Evolutionary conservation across 2,329 filamentous ascomycete genomes (phyloP).

Genomic region (Pseudopithomyces maydicus): DNA sequence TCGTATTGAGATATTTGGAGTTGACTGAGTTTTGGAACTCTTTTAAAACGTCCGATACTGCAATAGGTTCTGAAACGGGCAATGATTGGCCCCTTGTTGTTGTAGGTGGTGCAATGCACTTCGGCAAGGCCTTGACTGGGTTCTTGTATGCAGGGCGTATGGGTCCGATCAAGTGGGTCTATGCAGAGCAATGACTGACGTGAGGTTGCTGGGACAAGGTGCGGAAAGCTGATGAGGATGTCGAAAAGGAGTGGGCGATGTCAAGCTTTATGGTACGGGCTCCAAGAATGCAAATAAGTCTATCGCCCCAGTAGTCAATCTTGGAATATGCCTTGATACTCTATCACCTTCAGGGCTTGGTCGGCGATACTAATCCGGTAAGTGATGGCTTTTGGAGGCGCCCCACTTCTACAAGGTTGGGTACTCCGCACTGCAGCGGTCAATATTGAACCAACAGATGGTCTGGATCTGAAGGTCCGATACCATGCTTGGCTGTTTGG

Average conservation of each 20-base stretch:
- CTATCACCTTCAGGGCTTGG: neutral
- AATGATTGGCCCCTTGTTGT: neutral
- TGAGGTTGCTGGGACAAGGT: neutral
- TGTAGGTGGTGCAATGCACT: too few species aligned
- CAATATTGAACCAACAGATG: slow-evolving; percentile 5
- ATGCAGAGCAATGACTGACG: neutral
- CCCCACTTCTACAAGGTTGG: neutral
- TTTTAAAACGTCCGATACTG: neutral
- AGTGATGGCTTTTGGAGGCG: neutral
- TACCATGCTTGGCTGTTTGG: neutral
- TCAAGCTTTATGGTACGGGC: neutral
- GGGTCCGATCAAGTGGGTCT: neutral
- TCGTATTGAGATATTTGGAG: too few species aligned
- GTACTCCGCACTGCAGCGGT: neutral
- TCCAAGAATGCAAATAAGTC: neutral
- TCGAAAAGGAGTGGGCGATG: neutral
- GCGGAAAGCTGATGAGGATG: neutral
- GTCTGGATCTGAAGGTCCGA: neutral
- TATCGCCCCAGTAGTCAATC: neutral
- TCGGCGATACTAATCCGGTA: neutral
- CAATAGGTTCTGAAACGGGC: neutral
- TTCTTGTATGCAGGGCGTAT: neutral
- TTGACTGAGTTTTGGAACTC: too few species aligned
- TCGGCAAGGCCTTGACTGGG: neutral
- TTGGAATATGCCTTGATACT: neutral